These are phyloP conservation scores for Pharus latifolius DNA, from an alignment of 176 grass and related monocot genomes.

Conservation along the genomic window DNA sequence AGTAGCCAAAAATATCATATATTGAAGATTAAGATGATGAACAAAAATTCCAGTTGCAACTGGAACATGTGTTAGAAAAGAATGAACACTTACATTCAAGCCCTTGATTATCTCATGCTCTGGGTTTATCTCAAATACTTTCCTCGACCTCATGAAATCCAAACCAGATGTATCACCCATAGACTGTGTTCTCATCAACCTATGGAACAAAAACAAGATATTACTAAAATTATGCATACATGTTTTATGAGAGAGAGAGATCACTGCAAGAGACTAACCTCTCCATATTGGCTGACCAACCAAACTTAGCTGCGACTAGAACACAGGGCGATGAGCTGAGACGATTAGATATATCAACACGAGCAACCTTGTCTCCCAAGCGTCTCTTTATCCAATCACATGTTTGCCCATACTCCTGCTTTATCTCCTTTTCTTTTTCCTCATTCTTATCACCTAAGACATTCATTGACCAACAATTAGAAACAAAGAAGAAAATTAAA, in stretches of 20 bases:
- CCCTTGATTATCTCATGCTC: slow-evolving; percentile 78
- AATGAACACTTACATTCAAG: slow-evolving; percentile 57
- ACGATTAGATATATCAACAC: slow-evolving; percentile 78
- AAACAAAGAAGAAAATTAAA: slow-evolving; percentile 23
- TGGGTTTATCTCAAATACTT: slow-evolving; percentile 98
- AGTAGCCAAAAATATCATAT: background rate
- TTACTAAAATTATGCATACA: background rate
- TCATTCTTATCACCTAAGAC: slow-evolving; percentile 76
- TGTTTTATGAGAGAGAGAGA: background rate
- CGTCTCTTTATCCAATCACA: slow-evolving; percentile 98
- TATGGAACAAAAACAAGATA: slow-evolving; percentile 7
- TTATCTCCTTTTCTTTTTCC: slow-evolving; percentile 79
- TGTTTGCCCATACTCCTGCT: slow-evolving; percentile 81
- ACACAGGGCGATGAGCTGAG: slow-evolving; percentile 93
- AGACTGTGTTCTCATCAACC: slow-evolving; percentile 89
- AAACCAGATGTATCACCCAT: slow-evolving; percentile 60
- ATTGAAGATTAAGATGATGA: too few relatives aligned
- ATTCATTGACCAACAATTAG: background rate
- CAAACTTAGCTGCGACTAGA: slow-evolving; percentile 91
- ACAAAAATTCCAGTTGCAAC: background rate
- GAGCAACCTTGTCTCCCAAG: slow-evolving; percentile 80
- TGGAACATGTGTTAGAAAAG: too few relatives aligned
- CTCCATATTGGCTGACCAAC: slow-evolving; percentile 99
- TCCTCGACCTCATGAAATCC: slow-evolving; percentile 93
- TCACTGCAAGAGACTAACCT: slow-evolving; percentile 32